These are phyloP conservation scores for Dryadomyces sulphureus DNA, from an alignment of 2,329 filamentous ascomycete species.

Conservation along the genomic window DNA sequence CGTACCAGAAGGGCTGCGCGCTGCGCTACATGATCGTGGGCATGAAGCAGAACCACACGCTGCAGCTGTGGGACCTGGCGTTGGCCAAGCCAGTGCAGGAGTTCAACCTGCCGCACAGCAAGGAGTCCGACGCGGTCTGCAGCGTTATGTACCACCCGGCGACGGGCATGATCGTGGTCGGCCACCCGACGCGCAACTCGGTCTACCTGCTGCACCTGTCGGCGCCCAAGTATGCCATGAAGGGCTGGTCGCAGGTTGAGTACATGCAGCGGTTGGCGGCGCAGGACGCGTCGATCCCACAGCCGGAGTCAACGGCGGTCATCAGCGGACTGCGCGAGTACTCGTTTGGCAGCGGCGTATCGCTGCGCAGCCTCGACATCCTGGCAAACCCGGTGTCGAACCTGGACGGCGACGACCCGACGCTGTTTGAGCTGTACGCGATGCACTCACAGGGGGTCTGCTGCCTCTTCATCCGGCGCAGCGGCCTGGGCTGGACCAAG, in stretches of 20 bases:
- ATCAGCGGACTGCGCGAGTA: conserved; percentile 95
- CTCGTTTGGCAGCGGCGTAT: conserved; percentile 74
- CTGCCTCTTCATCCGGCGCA: conserved; percentile 70
- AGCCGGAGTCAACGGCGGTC: conserved; percentile 88
- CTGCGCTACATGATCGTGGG: conserved; percentile 92
- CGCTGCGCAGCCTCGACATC: conserved; percentile 81
- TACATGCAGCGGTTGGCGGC: conserved; percentile 68
- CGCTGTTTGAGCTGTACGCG: conserved; percentile 85
- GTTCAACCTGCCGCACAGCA: conserved; percentile 88
- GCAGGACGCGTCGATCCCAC: conserved; percentile 58
- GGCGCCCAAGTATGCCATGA: conserved; percentile 79
- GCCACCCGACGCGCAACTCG: conserved; percentile 91
- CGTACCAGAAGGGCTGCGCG: conserved; percentile 79
- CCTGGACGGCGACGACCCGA: conserved; percentile 51
- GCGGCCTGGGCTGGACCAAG: conserved; percentile 80
- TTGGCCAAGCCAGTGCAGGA: conserved; percentile 93
- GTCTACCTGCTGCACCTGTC: conserved; percentile 95
- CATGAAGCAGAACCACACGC: conserved; percentile 97
- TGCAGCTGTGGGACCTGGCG: conserved; percentile 95
- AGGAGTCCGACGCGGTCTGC: conserved; percentile 95
- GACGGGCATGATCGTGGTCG: conserved; percentile 86
- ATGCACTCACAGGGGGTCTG: conserved; percentile 98
- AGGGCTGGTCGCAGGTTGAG: conserved; percentile 69
- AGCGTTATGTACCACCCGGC: conserved; percentile 88
- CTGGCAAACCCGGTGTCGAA: conserved; percentile 54